Conservation (phyloP, 345 rosid species). For the Populus tremula region DNA sequence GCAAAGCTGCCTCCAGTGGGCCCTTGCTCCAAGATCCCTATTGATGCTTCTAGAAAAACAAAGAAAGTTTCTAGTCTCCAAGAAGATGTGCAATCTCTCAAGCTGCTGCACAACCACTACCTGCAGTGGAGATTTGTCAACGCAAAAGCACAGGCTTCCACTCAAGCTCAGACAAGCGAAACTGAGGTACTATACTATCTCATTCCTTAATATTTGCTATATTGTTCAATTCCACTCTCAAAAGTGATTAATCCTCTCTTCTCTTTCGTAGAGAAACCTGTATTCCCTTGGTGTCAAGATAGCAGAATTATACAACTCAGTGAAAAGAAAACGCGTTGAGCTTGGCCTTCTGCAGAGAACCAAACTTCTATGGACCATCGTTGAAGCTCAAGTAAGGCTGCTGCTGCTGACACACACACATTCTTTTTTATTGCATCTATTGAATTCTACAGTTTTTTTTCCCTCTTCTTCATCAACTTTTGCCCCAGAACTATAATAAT, state of each 20-base stretch:
- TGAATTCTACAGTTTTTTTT: background rate
- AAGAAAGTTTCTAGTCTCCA: conserved; percentile 51
- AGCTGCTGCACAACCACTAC: conserved; percentile 63
- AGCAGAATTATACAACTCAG: conserved; percentile 54
- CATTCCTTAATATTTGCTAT: background rate
- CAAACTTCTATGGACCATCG: conserved; percentile 46
- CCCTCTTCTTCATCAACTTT: too few species aligned
- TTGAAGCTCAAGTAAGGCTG: conserved; percentile 65
- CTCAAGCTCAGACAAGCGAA: conserved; percentile 54
- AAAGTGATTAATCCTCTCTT: background rate
- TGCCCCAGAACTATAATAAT: too few species aligned
- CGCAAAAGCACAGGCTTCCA: conserved; percentile 58
- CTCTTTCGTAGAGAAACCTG: conserved; percentile 52
- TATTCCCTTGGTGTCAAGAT: conserved; percentile 57
- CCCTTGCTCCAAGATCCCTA: conserved; percentile 33
- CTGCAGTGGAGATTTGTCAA: conserved; percentile 89
- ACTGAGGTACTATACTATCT: conserved; percentile 50
- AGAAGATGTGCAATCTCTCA: conserved; percentile 59
- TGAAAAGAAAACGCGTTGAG: conserved; percentile 57
- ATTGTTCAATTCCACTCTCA: background rate
- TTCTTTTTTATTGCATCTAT: background rate
- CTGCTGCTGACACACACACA: background rate
- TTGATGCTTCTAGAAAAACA: conserved; percentile 38
- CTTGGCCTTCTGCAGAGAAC: conserved; percentile 41
- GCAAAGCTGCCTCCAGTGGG: conserved; percentile 55